Base-by-base conservation (phyloP, 345 rosid genomes). In the Rhizophora apiculata region DNA sequence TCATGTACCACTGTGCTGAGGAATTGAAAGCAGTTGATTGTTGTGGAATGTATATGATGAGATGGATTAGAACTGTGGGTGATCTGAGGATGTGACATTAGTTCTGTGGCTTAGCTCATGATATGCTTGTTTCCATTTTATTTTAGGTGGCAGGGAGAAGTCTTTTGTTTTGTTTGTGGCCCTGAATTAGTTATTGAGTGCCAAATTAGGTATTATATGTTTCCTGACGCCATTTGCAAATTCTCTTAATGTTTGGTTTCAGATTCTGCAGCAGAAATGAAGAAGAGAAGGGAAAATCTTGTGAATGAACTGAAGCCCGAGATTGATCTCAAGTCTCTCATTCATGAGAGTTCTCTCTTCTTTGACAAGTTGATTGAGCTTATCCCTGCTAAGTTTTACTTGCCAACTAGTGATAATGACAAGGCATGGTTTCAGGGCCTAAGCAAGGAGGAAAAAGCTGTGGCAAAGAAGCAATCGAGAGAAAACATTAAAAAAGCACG, bases 341-440 rank as follows among this genome's bases (percentile, higher is more conserved):
- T 84, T 78, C 89, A 77, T 77, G 65, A 86, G 62, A 84, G 78
- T 75, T 73, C 88, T 5, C 67, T 74, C 39, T 88, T 88, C 80
- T 91, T 89, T 39, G 96, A 94, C 75, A 87, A 85, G 77, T 62
- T 91, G 76, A 30, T 91, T 24, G 90, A 89, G 79, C 91, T 89
- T 46, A 82, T 89, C 70, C 98, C 98, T 6, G 93, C 98, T 8
- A 94, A 81, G 85, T 91, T 89, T 80, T 94, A 91, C 85, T 66
- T 89, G 54, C 87, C 96, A 2, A 52, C 3, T 56, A 91, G 88
- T 79, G 98, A 88, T 64, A 82, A 79, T 6, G 97, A 91, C 32
- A 91, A 80, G 63, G 84, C 84, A 27, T 87, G 93, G 95, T 88
- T 81, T 77, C 91, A 83, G 26, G 97, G 97, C 60, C 96, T 91